Percentiles rank a stretch among this genome's conserved stretches.
These are phyloP conservation scores for Neofusicoccum sp. DNA, from an alignment of 2,329 filamentous ascomycete species.

Conservation along the genomic window DNA sequence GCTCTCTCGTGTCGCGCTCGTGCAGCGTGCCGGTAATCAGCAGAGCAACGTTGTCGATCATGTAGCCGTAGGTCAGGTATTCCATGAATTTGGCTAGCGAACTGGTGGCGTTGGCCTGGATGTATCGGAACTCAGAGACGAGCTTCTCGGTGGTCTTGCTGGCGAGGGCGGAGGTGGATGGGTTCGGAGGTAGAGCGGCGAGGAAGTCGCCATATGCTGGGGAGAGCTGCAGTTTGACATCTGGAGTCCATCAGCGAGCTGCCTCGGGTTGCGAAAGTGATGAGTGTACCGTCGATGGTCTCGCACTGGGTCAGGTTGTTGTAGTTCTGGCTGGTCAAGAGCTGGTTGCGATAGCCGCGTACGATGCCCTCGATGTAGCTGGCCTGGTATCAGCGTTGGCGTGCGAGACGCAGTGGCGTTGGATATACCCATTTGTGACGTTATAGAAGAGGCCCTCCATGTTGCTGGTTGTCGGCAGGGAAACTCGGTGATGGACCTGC, in stretches of 20 bases:
- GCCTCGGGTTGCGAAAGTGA: constrained; percentile 1
- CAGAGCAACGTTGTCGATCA: constrained; percentile 99
- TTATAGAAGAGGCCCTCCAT: constrained; percentile 97
- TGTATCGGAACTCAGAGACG: constrained; percentile 93
- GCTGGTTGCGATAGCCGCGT: constrained; percentile 90
- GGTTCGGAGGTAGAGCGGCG: constrained; percentile 87
- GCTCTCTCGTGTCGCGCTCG: constrained; percentile 92
- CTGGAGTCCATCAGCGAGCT: constrained; percentile 47
- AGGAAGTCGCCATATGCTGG: constrained; percentile 98
- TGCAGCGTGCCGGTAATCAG: constrained; percentile 97
- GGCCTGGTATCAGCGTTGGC: constrained; percentile 24
- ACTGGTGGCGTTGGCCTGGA: constrained; percentile 89
- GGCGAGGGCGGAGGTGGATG: constrained; percentile 91
- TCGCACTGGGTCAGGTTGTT: constrained; percentile 96
- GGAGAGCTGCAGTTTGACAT: constrained; percentile 95
- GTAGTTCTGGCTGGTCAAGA: constrained; percentile 88
- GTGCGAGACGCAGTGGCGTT: background rate
- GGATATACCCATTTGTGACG: constrained; percentile 78
- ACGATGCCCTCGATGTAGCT: constrained; percentile 98
- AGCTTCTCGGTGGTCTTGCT: constrained; percentile 97
- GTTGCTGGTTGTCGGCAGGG: constrained; percentile 22
- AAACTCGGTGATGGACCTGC: constrained; percentile 10
- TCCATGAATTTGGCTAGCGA: constrained; percentile 94
- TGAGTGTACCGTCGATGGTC: constrained; percentile 78
- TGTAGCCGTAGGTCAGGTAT: constrained; percentile 98